Conservation (phyloP, 768 basidiomycete species). For the Hysterangium stoloniferum region DNA sequence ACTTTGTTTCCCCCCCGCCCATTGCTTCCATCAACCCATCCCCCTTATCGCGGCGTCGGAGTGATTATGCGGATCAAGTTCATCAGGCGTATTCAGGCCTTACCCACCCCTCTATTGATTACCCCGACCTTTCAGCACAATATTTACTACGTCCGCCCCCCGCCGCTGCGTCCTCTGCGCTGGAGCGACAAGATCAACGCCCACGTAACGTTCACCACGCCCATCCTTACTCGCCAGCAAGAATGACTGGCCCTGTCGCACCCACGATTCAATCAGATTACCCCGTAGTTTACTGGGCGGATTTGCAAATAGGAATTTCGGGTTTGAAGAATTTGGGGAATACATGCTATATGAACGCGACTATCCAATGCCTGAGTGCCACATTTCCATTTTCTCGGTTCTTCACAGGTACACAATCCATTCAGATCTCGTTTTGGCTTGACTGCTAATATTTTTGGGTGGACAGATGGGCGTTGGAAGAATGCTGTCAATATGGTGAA, state of each 20-base stretch:
- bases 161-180: conserved; percentile 55
- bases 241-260: conserved; percentile 38
- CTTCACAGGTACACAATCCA: conserved; percentile 89
- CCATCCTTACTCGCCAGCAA: conserved; percentile 21
- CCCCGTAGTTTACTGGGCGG: conserved; percentile 78
- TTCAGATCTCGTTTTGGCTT: conserved; percentile 18
- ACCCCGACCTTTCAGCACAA: conserved; percentile 63
- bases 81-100: conserved; percentile 49
- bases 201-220: conserved; percentile 38
- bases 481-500: conserved; percentile 79
- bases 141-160: conserved; percentile 73
- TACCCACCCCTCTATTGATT: conserved; percentile 58
- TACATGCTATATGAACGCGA: conserved; percentile 99
- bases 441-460: not conserved
- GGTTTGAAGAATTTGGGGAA: conserved; percentile 94
- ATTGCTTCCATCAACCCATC: conserved; percentile 80
- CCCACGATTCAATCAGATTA: conserved; percentile 71
- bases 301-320: conserved; percentile 67
- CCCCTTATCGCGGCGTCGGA: conserved; percentile 60
- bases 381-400: conserved; percentile 90
- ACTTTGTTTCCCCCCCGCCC: conserved; percentile 56
- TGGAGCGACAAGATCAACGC: conserved; percentile 72
- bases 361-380: conserved; percentile 92
- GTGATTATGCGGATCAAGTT: conserved; percentile 75
- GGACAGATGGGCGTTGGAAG: conserved; percentile 70